A percentile compares a stretch with the other conserved stretches of the same genome.
These are phyloP conservation scores for Linum lewisii DNA, from an alignment of 345 rosid species.

Conservation along the genomic window DNA sequence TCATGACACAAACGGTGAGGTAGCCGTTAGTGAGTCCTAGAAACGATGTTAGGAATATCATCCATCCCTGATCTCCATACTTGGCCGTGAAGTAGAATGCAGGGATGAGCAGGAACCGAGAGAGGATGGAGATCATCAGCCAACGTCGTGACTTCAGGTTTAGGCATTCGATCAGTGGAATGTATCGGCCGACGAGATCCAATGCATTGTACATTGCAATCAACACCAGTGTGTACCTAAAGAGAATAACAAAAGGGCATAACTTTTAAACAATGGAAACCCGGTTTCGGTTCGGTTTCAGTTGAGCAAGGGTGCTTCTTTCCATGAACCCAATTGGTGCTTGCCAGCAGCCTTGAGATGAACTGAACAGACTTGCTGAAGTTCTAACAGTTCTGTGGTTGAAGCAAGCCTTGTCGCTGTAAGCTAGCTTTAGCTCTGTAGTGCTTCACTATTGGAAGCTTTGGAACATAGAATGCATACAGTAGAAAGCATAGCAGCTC, in stretches of 20 bases:
- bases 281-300: not conserved
- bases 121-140: constrained; percentile 38
- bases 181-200: constrained; percentile 62
- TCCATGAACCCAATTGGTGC: constrained; percentile 6
- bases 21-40: constrained; percentile 71
- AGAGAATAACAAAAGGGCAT: not conserved
- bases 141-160: constrained; percentile 62
- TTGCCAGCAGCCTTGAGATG: constrained; percentile 15
- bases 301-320: not conserved
- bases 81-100: constrained; percentile 86
- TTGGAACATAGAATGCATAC: constrained; percentile 1
- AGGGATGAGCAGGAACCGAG: constrained; percentile 55
- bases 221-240: constrained; percentile 65
- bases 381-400: constrained; percentile 16
- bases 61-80: constrained; percentile 87
- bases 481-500: constrained; percentile 6
- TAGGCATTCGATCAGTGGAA: constrained; percentile 42
- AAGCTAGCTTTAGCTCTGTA: not conserved
- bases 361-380: too few species aligned
- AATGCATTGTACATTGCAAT: constrained; percentile 51
- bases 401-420: constrained; percentile 12
- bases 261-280: not conserved
- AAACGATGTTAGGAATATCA: constrained; percentile 60
- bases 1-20: constrained; percentile 76
- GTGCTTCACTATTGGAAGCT: constrained; percentile 9